phyloP scores from a whole-genome alignment of 768 basidiomycete genomes.

The Pisolithus sp. region DNA sequence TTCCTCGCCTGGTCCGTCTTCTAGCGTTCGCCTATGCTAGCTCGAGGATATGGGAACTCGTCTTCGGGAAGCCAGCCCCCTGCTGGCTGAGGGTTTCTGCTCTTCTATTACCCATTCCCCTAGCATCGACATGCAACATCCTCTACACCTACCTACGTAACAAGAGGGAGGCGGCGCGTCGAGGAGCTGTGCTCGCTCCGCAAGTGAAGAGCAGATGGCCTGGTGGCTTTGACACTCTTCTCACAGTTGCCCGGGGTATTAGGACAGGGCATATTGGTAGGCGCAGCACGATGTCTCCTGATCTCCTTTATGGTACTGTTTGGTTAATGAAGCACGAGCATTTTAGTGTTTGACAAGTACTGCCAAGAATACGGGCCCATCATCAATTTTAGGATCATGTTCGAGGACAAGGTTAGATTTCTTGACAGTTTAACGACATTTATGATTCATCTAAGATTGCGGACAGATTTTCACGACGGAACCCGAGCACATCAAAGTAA shows the following conservation, averaged over 20 bases:
- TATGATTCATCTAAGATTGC: neutral
- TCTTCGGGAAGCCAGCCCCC: conserved; percentile 7
- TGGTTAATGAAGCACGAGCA: neutral
- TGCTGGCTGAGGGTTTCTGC: conserved; percentile 12
- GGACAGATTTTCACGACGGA: conserved; percentile 40
- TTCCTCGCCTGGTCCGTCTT: conserved; percentile 17
- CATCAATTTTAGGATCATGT: conserved; percentile 30
- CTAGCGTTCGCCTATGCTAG: conserved; percentile 14
- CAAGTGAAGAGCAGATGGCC: conserved; percentile 30
- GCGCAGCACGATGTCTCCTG: neutral
- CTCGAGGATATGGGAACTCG: conserved; percentile 6
- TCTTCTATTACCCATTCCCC: conserved; percentile 20
- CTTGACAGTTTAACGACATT: neutral
- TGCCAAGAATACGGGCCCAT: conserved; percentile 25
- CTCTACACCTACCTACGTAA: conserved; percentile 43
- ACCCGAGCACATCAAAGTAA: conserved; percentile 42
- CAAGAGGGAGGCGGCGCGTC: conserved; percentile 16
- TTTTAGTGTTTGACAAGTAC: conserved; percentile 19
- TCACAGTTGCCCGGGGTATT: conserved; percentile 16
- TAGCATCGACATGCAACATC: conserved; percentile 11
- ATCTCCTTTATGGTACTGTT: neutral
- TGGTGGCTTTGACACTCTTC: conserved; percentile 31
- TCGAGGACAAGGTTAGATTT: conserved; percentile 31
- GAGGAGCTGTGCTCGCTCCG: conserved; percentile 23
- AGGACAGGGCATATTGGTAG: conserved; percentile 25